phyloP scores from a whole-genome alignment of 177 flowering plant genomes.

The Vitis hybrid region DNA sequence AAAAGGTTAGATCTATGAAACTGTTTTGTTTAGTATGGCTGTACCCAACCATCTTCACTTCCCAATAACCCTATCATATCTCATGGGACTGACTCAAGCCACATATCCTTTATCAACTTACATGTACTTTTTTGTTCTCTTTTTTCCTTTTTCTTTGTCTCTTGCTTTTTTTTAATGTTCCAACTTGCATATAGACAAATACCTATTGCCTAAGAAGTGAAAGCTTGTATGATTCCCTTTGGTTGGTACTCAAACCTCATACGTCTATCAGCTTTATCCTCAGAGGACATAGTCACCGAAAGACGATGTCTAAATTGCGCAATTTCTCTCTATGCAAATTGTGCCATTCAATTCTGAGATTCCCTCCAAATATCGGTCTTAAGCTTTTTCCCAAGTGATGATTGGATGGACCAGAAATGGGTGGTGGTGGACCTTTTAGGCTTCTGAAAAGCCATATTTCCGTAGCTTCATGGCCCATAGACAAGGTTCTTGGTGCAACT shows the following conservation, averaged over 20 bases:
- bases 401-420: constrained; percentile 7
- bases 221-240: constrained; percentile 13
- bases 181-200: constrained; percentile 9
- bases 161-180: background rate
- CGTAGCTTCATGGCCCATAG: background rate
- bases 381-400: background rate
- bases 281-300: constrained; percentile 6
- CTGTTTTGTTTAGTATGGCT: background rate
- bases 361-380: too few relatives aligned
- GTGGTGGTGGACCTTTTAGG: constrained; percentile 1
- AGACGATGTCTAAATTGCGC: background rate
- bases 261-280: constrained; percentile 18
- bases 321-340: background rate
- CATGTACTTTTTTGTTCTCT: too few relatives aligned
- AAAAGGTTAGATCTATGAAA: too few relatives aligned
- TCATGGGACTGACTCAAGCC: background rate
- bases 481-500: background rate
- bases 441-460: constrained; percentile 7
- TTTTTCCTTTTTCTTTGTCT: background rate
- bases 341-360: too few relatives aligned
- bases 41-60: background rate
- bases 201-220: background rate
- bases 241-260: constrained; percentile 9
- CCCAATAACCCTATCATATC: background rate
- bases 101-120: background rate